Evolutionary conservation across 1,284 basidiomycete genomes (phyloP), one percentile per base, ranked within the genome.

Genomic region (Earliella scabrosa): DNA sequence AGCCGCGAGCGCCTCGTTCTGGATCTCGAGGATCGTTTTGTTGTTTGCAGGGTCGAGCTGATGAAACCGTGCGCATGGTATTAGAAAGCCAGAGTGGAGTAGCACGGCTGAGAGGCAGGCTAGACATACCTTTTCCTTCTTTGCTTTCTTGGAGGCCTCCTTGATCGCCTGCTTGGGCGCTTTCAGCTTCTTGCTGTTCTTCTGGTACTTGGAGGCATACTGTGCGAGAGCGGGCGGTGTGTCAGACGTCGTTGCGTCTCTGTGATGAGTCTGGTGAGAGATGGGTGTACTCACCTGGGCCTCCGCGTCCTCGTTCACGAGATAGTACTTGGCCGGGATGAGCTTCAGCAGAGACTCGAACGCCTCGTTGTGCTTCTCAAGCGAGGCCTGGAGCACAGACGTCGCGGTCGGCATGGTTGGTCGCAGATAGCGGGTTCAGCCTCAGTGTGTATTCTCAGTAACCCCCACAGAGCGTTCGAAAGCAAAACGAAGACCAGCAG

Each of bases 311-410:
- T 92, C 88, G 47, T 82, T 82, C 11, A 85, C 81, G 26, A 96
- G 77, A 73, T 97, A 97, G 70, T 91, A 94, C 77, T 88, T 89
- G 9, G 93, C 83, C 0, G 95, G 95, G 56, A 97, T 96, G 38
- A 96, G 82, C 45, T 81, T 84, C 3, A 97, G 76, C 1, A 97
- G 77, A 0, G 84, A 79, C 67, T 93, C 92, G 65, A 97, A 97
- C 0, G 86, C 85, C 34, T 82, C 81, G 70, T 97, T 96, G 74
- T 96, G 93, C 46, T 76, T 76, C 68, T 93, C 88, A 36, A 97
- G 75, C 3, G 92, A 93, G 7, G 79, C 73, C 50, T 82, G 79
- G 5, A 95, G 78, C 0, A 75, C 76, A 10, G 78, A 71, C 6
- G 73, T 65, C 8, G 82, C 61, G 8, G 85, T 86, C 26, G 80